Evolutionary conservation across 495 filamentous ascomycete genomes (phyloP), one percentile per base, ranked within the genome.

Genomic region (Talaromyces adpressus): DNA sequence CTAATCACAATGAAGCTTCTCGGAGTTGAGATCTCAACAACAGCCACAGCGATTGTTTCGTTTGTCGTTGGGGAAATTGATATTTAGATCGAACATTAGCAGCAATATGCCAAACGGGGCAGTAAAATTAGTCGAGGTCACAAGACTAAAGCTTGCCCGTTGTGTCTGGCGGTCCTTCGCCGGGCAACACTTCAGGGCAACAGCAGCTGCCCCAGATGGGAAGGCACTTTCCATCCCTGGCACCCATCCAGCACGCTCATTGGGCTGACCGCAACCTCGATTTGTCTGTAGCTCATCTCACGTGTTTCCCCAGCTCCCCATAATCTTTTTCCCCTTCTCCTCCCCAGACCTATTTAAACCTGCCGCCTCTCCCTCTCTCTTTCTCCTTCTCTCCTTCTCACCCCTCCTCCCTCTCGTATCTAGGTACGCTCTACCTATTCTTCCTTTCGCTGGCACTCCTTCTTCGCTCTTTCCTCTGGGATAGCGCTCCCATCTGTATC

Each of bases 371-470:
- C 61, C 65, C 68, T 32, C 23, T 62, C 51, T 67, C 64, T 32
- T 67, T 63, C 22, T 61, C 66, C 25, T 67, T 62, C 63, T 54
- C 47, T 58, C 63, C 34, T 66, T 61, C 57, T 67, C 7, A 70
- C 59, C 29, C 66, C 58, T 34, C 63, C 66, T 56, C 64, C 62
- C 41, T 70, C 56, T 27, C 30, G 39, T 58, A 68, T 68, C 25
- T 51, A 11, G 9, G 18, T 25, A 11, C 52, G 1, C 18, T 62
- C 60, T 30, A 14, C 60, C 60, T 62, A 52, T 62, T n/a, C 34
- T 22, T 61, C 30, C 39, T 27, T 3, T 41, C 36, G 36, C 6
- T 41, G 14, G 3, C 36, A 41, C n/a, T 41, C 14, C n/a, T n/a
- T 16, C 36, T 41, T 41, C 36, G 36, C 36, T 41, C 36, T 41